These are phyloP conservation scores for Lonicera japonica DNA, from an alignment of 129 eudicot genomes.

Conservation along the genomic window DNA sequence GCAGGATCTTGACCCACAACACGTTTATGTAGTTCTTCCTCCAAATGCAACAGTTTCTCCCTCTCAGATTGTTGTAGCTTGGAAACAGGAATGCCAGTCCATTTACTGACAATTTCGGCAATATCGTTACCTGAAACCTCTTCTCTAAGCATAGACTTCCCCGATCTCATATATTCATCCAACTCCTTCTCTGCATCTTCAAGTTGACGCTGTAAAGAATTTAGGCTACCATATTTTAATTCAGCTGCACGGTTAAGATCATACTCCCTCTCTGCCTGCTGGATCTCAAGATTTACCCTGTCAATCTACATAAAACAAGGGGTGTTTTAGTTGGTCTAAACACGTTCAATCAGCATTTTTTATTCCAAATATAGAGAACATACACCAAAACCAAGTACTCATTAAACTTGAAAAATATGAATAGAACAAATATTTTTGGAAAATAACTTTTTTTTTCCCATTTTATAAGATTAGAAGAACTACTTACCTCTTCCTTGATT, in stretches of 20 bases:
- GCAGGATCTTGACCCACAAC: conserved; percentile 96
- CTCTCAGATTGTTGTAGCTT: conserved; percentile 93
- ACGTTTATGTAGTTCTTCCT: conserved; percentile 79
- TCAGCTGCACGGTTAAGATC: conserved; percentile 99
- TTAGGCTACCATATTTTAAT: conserved; percentile 84
- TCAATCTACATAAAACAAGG: conserved; percentile 52
- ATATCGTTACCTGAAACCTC: conserved; percentile 95
- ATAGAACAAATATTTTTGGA: too few relatives aligned
- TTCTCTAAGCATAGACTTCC: conserved; percentile 98
- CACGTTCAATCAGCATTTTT: background rate
- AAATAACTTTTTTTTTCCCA: too few relatives aligned
- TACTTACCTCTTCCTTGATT: conserved; percentile 79
- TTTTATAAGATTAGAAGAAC: background rate
- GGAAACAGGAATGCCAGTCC: conserved; percentile 98
- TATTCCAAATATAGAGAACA: too few relatives aligned
- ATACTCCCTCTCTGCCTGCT: conserved; percentile 95
- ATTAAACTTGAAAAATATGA: too few relatives aligned
- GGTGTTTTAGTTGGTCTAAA: background rate
- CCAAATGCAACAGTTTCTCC: conserved; percentile 67
- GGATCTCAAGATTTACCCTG: conserved; percentile 95
- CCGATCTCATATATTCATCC: conserved; percentile 77
- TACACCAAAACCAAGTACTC: too few relatives aligned
- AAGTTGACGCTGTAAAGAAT: conserved; percentile 76
- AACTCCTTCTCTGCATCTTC: conserved; percentile 83
- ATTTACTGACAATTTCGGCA: conserved; percentile 94